These are phyloP conservation scores for Kluyveromyces sp. DNA, from an alignment of 1,139 yeast species.

Conservation along the genomic window DNA sequence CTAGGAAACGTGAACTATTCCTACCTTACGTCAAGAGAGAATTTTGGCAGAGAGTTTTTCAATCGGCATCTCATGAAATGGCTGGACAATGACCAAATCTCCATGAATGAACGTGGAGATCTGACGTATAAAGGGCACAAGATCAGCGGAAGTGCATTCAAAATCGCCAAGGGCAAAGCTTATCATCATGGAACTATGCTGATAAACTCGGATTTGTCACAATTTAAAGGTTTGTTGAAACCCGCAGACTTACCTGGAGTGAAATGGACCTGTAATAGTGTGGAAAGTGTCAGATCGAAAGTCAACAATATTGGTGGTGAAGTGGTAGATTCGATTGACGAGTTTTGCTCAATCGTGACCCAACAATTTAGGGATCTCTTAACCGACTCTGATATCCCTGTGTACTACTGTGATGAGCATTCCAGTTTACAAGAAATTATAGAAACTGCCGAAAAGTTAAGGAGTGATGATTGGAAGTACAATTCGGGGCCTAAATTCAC, in stretches of 20 bases:
- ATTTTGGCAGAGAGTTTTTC: constrained; percentile 60
- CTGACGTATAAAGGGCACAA: constrained; percentile 48
- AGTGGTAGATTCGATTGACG: constrained; percentile 16
- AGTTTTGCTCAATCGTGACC: constrained; percentile 22
- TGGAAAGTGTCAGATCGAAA: constrained; percentile 70
- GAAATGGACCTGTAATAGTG: constrained; percentile 50
- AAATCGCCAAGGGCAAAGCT: constrained; percentile 72
- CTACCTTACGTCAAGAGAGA: constrained; percentile 61
- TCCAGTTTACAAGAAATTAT: constrained; percentile 20
- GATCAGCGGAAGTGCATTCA: constrained; percentile 87
- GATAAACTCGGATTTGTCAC: constrained; percentile 53
- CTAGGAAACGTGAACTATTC: constrained; percentile 86
- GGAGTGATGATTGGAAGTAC: constrained; percentile 27
- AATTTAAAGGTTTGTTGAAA: constrained; percentile 51
- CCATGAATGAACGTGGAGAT: constrained; percentile 72
- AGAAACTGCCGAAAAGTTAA: constrained; percentile 17
- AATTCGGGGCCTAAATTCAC: constrained; percentile 27
- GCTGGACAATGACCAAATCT: constrained; percentile 37
- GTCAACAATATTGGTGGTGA: constrained; percentile 52
- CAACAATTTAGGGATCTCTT: constrained; percentile 20
- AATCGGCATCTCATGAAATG: constrained; percentile 48
- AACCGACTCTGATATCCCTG: constrained; percentile 14
- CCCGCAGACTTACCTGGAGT: constrained; percentile 42
- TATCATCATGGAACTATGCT: constrained; percentile 98
- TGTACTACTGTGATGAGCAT: constrained; percentile 24